These are phyloP conservation scores for Fragilaria radians DNA, from an alignment of 108 stramenopile species.

Conservation along the genomic window DNA sequence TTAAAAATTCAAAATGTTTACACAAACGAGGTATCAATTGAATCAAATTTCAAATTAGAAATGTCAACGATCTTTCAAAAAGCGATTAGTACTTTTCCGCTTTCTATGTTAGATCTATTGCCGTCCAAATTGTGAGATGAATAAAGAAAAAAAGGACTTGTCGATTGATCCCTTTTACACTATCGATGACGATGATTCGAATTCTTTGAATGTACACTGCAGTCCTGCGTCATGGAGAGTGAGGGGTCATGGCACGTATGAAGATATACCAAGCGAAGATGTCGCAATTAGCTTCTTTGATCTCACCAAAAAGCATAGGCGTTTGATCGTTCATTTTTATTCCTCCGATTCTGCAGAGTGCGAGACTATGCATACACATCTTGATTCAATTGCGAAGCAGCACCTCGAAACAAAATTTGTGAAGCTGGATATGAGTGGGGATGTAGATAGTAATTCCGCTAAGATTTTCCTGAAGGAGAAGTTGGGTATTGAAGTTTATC, in stretches of 20 bases:
- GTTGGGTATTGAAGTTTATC: slow-evolving; percentile 91
- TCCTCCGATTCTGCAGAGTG: slow-evolving; percentile 79
- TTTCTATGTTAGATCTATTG: too few species aligned
- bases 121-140: too few species aligned
- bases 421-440: slow-evolving; percentile 91
- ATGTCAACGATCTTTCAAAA: too few species aligned
- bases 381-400: slow-evolving; percentile 69
- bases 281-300: slow-evolving; percentile 87
- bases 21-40: too few species aligned
- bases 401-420: slow-evolving; percentile 95
- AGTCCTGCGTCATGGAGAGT: slow-evolving; percentile 34
- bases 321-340: slow-evolving; percentile 94
- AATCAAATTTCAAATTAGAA: too few species aligned
- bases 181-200: not conserved
- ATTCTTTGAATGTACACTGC: not conserved
- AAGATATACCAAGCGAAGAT: slow-evolving; percentile 67
- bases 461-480: slow-evolving; percentile 10
- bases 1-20: too few species aligned
- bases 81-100: too few species aligned
- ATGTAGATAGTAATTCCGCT: slow-evolving; percentile 80
- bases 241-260: slow-evolving; percentile 84
- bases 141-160: too few species aligned
- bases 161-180: too few species aligned
- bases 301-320: slow-evolving; percentile 68
- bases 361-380: slow-evolving; percentile 86